Evolutionary conservation across 1,284 basidiomycete genomes (phyloP).

Genomic region (Malassezia globosa): DNA sequence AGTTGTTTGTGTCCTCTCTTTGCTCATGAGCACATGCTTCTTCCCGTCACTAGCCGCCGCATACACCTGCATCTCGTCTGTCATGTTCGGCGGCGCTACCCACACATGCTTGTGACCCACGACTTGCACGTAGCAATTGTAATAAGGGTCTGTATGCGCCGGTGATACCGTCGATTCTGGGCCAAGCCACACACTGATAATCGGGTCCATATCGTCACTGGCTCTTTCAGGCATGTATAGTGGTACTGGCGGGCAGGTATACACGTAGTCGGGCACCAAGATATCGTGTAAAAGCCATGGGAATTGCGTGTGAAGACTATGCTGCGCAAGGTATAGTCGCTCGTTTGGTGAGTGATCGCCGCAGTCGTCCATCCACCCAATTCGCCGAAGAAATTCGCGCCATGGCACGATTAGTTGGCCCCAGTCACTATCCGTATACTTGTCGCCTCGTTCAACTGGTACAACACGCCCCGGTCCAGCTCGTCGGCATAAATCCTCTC

Average conservation of each 20-base stretch:
- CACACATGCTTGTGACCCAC: constrained; percentile 80
- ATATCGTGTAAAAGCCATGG: constrained; percentile 65
- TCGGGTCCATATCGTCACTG: constrained; percentile 48
- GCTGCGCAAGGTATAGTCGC: constrained; percentile 72
- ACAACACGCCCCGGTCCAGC: constrained; percentile 64
- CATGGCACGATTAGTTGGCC: constrained; percentile 66
- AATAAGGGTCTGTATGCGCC: constrained; percentile 86
- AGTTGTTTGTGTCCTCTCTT: no score
- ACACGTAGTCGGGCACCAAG: constrained; percentile 74
- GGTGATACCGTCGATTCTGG: constrained; percentile 64
- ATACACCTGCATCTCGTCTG: background rate
- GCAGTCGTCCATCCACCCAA: constrained; percentile 51
- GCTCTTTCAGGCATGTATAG: constrained; percentile 51
- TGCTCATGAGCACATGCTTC: background rate
- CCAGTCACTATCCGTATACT: constrained; percentile 73
- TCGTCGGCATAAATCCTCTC: constrained; percentile 7
- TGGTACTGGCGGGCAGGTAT: constrained; percentile 54
- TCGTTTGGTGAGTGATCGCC: background rate
- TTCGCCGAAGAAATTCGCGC: constrained; percentile 59
- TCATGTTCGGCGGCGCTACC: constrained; percentile 59
- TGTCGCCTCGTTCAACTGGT: constrained; percentile 73
- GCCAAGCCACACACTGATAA: constrained; percentile 79
- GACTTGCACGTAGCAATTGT: constrained; percentile 81
- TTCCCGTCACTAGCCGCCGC: background rate
- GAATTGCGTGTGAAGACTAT: constrained; percentile 73